phyloP scores from a whole-genome alignment of 768 basidiomycete species.

The Kockovaella imperatae region DNA sequence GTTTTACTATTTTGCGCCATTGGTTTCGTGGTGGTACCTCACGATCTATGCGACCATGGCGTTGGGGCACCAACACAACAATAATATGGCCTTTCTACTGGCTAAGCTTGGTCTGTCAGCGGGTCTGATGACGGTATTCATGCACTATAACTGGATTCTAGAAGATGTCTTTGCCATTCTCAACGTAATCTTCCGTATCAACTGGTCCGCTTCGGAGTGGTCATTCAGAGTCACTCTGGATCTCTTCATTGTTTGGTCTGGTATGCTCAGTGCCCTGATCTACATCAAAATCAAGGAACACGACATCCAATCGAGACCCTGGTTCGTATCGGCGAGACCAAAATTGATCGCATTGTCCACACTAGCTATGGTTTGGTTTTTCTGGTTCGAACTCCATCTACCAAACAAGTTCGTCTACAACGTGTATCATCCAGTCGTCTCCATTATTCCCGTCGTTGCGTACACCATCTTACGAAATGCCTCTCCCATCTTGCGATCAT shows the following conservation, averaged over 20 bases:
- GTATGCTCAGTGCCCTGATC: slow-evolving; percentile 69
- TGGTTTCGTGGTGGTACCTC: slow-evolving; percentile 77
- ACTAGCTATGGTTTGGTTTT: slow-evolving; percentile 63
- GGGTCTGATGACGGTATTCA: slow-evolving; percentile 57
- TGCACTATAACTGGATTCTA: slow-evolving; percentile 58
- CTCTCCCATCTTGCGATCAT: slow-evolving; percentile 61
- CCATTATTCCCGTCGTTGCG: slow-evolving; percentile 66
- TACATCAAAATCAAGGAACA: slow-evolving; percentile 68
- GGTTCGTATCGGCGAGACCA: slow-evolving; percentile 57
- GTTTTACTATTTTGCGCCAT: slow-evolving; percentile 81
- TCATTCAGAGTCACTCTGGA: slow-evolving; percentile 80
- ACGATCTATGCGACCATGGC: slow-evolving; percentile 75
- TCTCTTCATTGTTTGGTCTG: slow-evolving; percentile 78
- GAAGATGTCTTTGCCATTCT: slow-evolving; percentile 59
- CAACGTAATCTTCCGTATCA: slow-evolving; percentile 60
- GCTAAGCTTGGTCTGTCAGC: slow-evolving; percentile 64
- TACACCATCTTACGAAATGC: slow-evolving; percentile 73
- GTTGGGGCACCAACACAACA: slow-evolving; percentile 65
- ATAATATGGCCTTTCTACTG: slow-evolving; percentile 58
- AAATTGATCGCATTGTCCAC: slow-evolving; percentile 51
- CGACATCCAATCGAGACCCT: slow-evolving; percentile 60
- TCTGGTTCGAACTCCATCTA: slow-evolving; percentile 68
- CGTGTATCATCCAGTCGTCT: slow-evolving; percentile 73
- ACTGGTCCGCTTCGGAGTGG: slow-evolving; percentile 83
- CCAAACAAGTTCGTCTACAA: slow-evolving; percentile 82